Evolutionary conservation across 2,329 filamentous ascomycete species (phyloP), one percentile per base, ranked within the genome.

Genomic region (Microascus cirrosus): DNA sequence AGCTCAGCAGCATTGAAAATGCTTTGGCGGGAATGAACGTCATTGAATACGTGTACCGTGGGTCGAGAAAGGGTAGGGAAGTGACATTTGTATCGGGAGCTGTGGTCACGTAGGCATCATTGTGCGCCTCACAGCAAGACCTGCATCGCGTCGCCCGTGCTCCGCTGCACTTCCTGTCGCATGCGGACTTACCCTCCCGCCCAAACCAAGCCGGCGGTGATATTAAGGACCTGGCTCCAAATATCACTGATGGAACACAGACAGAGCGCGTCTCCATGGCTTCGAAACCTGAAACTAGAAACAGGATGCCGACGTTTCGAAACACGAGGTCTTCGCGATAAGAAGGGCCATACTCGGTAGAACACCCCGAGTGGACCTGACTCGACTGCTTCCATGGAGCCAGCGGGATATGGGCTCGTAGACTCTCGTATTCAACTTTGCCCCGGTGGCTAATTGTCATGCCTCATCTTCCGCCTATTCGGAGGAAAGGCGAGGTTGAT

Each of bases 251-350:
- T 20, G 45, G 7, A 50, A 50, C 22, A 50, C 20, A 50, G n/a
- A 10, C 2, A 50, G 45, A 24, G 24, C 45, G 45, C 22, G 18
- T 20, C 8, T 50, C 11, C 20, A 50, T 24, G n/a, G 24, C 22
- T 50, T 24, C n/a, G 51, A 53, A 57, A 28, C 32, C 28, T 51
- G 28, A 52, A 51, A 57, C 45, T 36, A 34, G 55, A 57, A 24
- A 42, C 55, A 51, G 35, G 24, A 7, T 25, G 55, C 34, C 45
- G 34, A 13, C 52, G 60, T 61, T 61, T 61, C 53, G 58, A 61
- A 61, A 61, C 58, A 48, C 20, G 20, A 24, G 45, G 39, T n/a
- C n/a, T 3, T n/a, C 13, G 39, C 39, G 39, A 45, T 45, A 45
- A 15, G 39, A 32, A 32, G 28, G 28, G 28, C 28, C 28, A 32